Conservation (phyloP, 2,329 filamentous ascomycete genomes). For the Penicillium sp. region DNA sequence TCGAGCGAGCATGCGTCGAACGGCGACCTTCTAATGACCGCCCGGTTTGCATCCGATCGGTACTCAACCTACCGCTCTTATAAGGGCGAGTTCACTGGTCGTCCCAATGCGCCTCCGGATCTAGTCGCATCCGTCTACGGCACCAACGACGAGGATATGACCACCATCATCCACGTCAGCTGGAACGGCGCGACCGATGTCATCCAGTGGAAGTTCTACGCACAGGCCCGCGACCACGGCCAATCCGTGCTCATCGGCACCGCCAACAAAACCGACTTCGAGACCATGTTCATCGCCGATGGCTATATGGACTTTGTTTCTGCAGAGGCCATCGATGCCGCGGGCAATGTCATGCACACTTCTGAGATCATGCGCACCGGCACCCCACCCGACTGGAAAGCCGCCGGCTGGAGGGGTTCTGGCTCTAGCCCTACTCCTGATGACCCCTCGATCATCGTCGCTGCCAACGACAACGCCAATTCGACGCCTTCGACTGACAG, state of each 20-base stretch:
- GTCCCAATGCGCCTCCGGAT: conserved; percentile 32
- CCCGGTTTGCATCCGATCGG: conserved; percentile 32
- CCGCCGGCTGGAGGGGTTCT: conserved; percentile 30
- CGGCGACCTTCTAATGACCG: conserved; percentile 39
- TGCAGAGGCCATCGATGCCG: conserved; percentile 22
- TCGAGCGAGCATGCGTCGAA: conserved; percentile 36
- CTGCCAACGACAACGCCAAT: conserved; percentile 15
- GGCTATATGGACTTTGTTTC: conserved; percentile 31
- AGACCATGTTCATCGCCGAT: conserved; percentile 32
- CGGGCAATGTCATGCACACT: conserved; percentile 22
- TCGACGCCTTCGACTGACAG: background rate
- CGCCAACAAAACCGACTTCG: conserved; percentile 33
- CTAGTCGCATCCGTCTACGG: conserved; percentile 35
- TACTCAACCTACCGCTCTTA: conserved; percentile 44
- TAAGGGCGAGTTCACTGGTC: conserved; percentile 39
- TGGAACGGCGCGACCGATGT: conserved; percentile 40
- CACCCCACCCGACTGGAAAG: conserved; percentile 29
- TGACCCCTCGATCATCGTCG: conserved; percentile 26
- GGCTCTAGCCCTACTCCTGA: conserved; percentile 23
- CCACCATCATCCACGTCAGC: conserved; percentile 23
- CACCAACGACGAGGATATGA: conserved; percentile 18
- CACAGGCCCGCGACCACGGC: conserved; percentile 18
- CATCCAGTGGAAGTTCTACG: conserved; percentile 33
- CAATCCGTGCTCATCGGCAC: conserved; percentile 20
- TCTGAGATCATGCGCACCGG: conserved; percentile 26